These are phyloP conservation scores for Colletotrichum liaoningense DNA, from an alignment of 2,329 filamentous ascomycete genomes.

Conservation along the genomic window DNA sequence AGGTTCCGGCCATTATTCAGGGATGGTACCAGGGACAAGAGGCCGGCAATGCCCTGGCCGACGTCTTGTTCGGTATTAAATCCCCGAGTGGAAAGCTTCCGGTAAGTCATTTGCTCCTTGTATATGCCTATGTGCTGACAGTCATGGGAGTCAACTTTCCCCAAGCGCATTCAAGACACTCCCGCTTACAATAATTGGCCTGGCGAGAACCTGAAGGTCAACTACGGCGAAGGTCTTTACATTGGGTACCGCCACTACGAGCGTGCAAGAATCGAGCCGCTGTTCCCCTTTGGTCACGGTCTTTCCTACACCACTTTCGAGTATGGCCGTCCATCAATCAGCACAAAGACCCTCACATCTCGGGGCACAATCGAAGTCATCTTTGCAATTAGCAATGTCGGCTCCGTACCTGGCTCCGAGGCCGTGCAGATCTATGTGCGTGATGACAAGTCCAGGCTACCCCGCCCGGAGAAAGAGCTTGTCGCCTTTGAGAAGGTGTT, in stretches of 20 bases:
- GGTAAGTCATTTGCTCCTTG: constrained; percentile 46
- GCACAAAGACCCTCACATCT: constrained; percentile 51
- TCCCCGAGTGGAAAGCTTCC: constrained; percentile 78
- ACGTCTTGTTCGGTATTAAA: constrained; percentile 71
- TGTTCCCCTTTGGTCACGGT: constrained; percentile 81
- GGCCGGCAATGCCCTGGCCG: constrained; percentile 75
- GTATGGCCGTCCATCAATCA: constrained; percentile 68
- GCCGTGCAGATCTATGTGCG: constrained; percentile 76
- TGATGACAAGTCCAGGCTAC: constrained; percentile 72
- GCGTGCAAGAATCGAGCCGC: constrained; percentile 65
- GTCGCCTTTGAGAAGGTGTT: constrained; percentile 76
- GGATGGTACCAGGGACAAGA: constrained; percentile 83
- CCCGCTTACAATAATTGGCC: constrained; percentile 81
- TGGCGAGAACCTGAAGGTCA: constrained; percentile 74
- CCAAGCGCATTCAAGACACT: constrained; percentile 71
- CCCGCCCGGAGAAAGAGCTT: constrained; percentile 76
- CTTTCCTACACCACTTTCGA: constrained; percentile 79
- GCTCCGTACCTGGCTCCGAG: constrained; percentile 67
- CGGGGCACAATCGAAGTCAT: constrained; percentile 56
- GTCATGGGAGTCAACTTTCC: constrained; percentile 69
- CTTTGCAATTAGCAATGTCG: constrained; percentile 66
- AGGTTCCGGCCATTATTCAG: constrained; percentile 75
- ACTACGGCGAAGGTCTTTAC: constrained; percentile 80
- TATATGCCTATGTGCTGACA: not conserved
- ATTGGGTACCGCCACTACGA: constrained; percentile 82